These are phyloP conservation scores for Alternaria sp. DNA, from an alignment of 2,329 filamentous ascomycete genomes.

Conservation along the genomic window DNA sequence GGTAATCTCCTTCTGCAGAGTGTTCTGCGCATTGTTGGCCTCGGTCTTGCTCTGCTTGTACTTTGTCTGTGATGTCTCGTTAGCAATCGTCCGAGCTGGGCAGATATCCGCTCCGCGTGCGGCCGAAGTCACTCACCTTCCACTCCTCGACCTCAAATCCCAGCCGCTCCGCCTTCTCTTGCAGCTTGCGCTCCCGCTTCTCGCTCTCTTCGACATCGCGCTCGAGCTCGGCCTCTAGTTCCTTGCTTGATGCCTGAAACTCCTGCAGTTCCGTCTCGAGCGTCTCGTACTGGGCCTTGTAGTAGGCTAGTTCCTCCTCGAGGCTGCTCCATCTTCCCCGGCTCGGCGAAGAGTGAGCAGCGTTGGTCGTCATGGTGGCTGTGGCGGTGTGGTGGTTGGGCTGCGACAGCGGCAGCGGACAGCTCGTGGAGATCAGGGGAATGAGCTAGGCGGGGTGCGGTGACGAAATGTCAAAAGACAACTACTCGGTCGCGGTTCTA, in stretches of 20 bases:
- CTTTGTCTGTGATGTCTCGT: conserved; percentile 71
- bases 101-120: neutral
- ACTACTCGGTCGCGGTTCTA: neutral
- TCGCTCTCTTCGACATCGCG: conserved; percentile 96
- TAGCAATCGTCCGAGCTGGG: conserved; percentile 4
- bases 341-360: conserved; percentile 40
- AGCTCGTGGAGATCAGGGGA: conserved; percentile 37
- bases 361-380: conserved; percentile 32
- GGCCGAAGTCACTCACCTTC: conserved; percentile 73
- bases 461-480: conserved; percentile 16
- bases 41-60: conserved; percentile 95
- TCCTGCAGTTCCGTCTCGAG: conserved; percentile 91
- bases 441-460: conserved; percentile 31
- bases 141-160: conserved; percentile 95
- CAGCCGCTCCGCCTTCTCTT: conserved; percentile 85
- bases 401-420: conserved; percentile 26
- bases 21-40: conserved; percentile 82
- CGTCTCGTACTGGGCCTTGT: conserved; percentile 95
- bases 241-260: conserved; percentile 92
- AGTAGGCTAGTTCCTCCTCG: conserved; percentile 87
- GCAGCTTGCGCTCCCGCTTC: conserved; percentile 85
- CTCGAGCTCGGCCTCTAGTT: conserved; percentile 92
- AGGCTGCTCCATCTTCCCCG: conserved; percentile 45
- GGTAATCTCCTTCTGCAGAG: conserved; percentile 95
- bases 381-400: conserved; percentile 41